Conservation (phyloP, 257 asterid genomes). For the Nicotiana benthamiana region DNA sequence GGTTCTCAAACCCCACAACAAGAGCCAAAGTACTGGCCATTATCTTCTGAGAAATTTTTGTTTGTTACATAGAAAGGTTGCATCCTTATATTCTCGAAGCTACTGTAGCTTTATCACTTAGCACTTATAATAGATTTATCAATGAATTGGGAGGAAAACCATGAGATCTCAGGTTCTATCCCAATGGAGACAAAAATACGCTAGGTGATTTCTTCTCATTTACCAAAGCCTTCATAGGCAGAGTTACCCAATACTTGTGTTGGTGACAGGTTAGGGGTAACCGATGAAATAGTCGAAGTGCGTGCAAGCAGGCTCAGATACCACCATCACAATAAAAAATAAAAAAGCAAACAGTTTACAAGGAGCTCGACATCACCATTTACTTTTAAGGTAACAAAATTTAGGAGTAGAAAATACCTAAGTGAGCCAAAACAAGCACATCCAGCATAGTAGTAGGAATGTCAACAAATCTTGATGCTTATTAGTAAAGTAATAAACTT, state of each 20-base stretch:
- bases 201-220: too few species aligned
- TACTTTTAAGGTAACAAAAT: neutral
- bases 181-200: too few species aligned
- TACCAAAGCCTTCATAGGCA: too few species aligned
- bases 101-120: neutral
- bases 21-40: neutral
- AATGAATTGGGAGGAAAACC: too few species aligned
- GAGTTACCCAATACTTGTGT: too few species aligned
- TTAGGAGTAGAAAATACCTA: neutral
- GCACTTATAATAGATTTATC: neutral
- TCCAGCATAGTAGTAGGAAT: neutral
- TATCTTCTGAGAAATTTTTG: neutral
- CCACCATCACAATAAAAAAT: too few species aligned
- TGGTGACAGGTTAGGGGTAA: too few species aligned
- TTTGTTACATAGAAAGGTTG: neutral
- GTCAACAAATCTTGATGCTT: neutral
- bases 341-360: neutral
- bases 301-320: too few species aligned
- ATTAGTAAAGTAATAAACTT: neutral
- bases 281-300: too few species aligned
- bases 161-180: too few species aligned
- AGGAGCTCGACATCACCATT: neutral
- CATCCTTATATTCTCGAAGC: neutral
- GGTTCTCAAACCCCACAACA: neutral
- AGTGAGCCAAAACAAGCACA: neutral